Evolutionary conservation across 2,329 filamentous ascomycete genomes (phyloP), one percentile per base, ranked within the genome.

Genomic region (Incumbomyces delicatus): DNA sequence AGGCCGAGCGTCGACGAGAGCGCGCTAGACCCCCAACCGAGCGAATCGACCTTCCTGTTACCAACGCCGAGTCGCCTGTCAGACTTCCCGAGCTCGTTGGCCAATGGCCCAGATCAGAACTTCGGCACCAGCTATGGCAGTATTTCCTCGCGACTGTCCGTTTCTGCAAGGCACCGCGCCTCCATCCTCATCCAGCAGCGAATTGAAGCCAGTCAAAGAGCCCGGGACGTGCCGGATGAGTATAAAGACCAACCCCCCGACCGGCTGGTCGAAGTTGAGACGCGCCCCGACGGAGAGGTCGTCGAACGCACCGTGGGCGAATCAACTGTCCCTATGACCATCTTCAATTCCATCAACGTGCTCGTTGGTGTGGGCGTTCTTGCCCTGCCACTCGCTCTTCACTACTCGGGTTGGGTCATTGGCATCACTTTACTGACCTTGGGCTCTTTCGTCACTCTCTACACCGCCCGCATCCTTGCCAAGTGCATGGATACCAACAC

Each of bases 261-360:
- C 20, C 37, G 35, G 20, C 44, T 16, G 10, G 36, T 46, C n/a
- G 53, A 57, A 41, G 49, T 49, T 46, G 55, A 57, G 33, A 41
- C 54, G 17, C 47, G 41, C 8, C 52, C 53, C 2, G 53, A 56
- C 34, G 87, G 92, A 35, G 87, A 83, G 60, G 77, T 90, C 40
- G 79, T 95, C 47, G 77, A 90, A 56, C 77, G 90, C 2, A 81
- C 95, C 2, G 84, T 94, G 51, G 90, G 90, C 33, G 88, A 94
- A 68, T 94, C 87, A n/a, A 98, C 90, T 1, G 73, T 96, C 13
- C 88, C 88, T 0, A 90, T 96, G 68, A 96, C 90, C 6, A 77
- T 95, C 52, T 94, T 96, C 73, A 98, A 98, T 66, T 94, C 87
- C 2, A 90, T 90, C 62, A 95, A 95, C 55, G 87, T 94, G 42